Conservation (phyloP, 352 stramenopile genomes). For the Aphanomyces euteiches region DNA sequence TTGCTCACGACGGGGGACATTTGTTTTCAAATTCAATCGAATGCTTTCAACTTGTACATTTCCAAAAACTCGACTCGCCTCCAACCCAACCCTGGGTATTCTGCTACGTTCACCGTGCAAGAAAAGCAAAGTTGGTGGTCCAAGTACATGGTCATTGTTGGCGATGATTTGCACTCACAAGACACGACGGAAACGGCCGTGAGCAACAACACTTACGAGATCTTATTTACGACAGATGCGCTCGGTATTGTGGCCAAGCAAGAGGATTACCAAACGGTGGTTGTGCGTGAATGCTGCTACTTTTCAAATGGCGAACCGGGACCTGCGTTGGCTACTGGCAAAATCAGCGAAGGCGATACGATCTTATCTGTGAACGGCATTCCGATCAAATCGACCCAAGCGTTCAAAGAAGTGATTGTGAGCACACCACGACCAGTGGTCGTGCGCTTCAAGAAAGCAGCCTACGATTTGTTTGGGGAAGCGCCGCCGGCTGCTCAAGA, state of each 20-base stretch:
- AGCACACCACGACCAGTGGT: conserved; percentile 56
- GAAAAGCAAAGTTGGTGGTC: conserved; percentile 77
- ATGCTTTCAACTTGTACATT: conserved; percentile 77
- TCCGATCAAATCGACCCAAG: conserved; percentile 55
- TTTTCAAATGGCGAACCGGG: conserved; percentile 47
- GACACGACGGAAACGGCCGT: conserved; percentile 24
- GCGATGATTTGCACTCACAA: conserved; percentile 59
- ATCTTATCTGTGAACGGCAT: conserved; percentile 73
- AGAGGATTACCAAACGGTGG: conserved; percentile 40
- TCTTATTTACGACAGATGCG: conserved; percentile 53
- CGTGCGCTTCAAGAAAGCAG: conserved; percentile 55
- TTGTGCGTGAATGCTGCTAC: conserved; percentile 61
- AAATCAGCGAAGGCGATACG: conserved; percentile 56
- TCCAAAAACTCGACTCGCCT: conserved; percentile 73
- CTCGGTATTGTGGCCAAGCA: conserved; percentile 68
- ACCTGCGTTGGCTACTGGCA: conserved; percentile 45
- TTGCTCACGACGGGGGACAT: conserved; percentile 77
- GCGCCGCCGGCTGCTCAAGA: conserved; percentile 11
- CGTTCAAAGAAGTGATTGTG: conserved; percentile 70
- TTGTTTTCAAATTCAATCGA: conserved; percentile 79
- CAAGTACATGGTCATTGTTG: conserved; percentile 73
- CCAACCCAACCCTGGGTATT: conserved; percentile 72
- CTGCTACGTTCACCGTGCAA: conserved; percentile 77
- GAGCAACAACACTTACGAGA: conserved; percentile 51
- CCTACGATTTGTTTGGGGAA: conserved; percentile 25